Base-by-base conservation (phyloP, 257 asterid species). In the Euphrasia confusa region DNA sequence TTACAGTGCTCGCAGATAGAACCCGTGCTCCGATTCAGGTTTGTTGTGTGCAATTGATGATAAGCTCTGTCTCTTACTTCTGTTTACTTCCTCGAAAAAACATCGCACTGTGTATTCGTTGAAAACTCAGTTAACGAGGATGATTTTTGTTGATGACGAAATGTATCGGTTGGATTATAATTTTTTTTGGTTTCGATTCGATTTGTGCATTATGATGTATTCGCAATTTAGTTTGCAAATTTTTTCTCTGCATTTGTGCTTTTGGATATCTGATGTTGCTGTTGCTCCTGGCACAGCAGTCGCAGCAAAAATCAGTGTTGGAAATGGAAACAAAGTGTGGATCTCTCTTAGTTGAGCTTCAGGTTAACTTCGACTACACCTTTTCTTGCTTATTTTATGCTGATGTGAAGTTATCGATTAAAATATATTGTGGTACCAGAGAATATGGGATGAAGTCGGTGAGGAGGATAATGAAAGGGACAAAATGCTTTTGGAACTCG, bases 361-460 rank as follows among this genome's bases (percentile, higher is more conserved):
- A 92, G 97, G 97, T 92, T 54, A 72, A 60, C 54, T 62, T 56
- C 11, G 50, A 32, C 50, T 37, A 26, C 42, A n/a, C 14, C 2
- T 35, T 68, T 58, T 56, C 39, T 11, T 24, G 50, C 39, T n/a
- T 15, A 6, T 60, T 28, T 28, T 15, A 37, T 60, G 27, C 32
- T 55, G 11, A 30, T 11, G 14, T 18, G 15, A 4, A 50, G 18
- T 42, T 11, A 24, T 39, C 14, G 15, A 15, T 48, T 15, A 32
- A 7, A 40, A 1, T 33, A 18, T 49, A 11, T 65, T 75, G 74
- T 65, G 76, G 72, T 42, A 80, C 33, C 83, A 86, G 98, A 84
- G 78, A 84, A 83, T 88, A 72, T 92, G 97, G 97, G 84, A 92
- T 68, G 95, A 92, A 74, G 75, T 89, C 60, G 98, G 98, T 62